phyloP scores from a whole-genome alignment of 331 rosid genomes.

The Cucumis variabilis region DNA sequence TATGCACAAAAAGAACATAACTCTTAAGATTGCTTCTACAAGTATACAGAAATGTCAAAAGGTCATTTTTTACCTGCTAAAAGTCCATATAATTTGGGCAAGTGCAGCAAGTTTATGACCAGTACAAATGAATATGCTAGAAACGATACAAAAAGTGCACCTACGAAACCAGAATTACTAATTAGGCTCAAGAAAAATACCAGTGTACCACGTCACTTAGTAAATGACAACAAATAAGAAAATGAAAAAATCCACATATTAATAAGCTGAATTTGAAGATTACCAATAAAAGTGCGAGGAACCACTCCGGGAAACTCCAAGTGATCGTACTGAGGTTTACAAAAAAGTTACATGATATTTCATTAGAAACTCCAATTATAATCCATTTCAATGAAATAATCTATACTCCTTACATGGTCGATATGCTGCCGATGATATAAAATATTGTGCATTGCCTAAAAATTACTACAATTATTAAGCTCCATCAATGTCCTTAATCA shows the following conservation, averaged over 20 bases:
- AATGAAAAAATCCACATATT: neutral
- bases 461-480: neutral
- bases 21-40: neutral
- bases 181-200: neutral
- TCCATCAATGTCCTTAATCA: neutral
- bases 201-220: neutral
- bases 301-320: conserved; percentile 94
- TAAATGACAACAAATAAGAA: neutral
- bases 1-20: neutral
- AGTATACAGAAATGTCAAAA: neutral
- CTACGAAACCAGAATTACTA: conserved; percentile 44
- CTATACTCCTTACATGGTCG: conserved; percentile 58
- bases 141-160: conserved; percentile 77
- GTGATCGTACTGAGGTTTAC: conserved; percentile 74
- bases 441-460: conserved; percentile 88
- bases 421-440: conserved; percentile 67
- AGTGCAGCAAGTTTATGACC: conserved; percentile 57
- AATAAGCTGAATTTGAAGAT: conserved; percentile 9
- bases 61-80: conserved; percentile 54
- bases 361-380: conserved; percentile 24
- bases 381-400: neutral
- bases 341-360: conserved; percentile 33
- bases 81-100: conserved; percentile 81
- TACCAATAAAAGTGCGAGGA: conserved; percentile 93
- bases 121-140: conserved; percentile 68